Percentiles rank a stretch among this genome's conserved stretches.
Conservation (phyloP, 1,284 basidiomycete species). For the Ceratobasidium sp. region DNA sequence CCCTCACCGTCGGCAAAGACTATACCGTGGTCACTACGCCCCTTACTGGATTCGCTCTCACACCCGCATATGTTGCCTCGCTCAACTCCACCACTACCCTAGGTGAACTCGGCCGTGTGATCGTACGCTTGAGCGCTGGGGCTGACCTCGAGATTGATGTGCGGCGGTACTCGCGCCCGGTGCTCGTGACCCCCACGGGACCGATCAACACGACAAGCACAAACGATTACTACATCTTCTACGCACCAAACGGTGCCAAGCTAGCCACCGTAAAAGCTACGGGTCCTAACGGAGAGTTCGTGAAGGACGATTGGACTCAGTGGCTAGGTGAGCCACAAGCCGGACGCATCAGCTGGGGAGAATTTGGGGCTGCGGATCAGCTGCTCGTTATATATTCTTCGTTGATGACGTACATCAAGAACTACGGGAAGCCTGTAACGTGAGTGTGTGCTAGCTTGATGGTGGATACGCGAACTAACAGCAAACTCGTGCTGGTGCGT, state of each 20-base stretch:
- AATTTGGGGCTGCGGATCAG: conserved; percentile 4
- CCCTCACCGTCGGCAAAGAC: conserved; percentile 34
- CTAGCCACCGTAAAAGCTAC: conserved; percentile 41
- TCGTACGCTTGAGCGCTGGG: conserved; percentile 34
- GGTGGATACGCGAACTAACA: background rate
- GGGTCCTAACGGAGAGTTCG: conserved; percentile 31
- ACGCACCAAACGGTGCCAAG: conserved; percentile 40
- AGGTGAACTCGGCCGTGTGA: conserved; percentile 37
- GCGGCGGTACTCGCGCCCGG: conserved; percentile 34
- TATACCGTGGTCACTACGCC: conserved; percentile 35
- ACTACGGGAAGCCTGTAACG: conserved; percentile 32
- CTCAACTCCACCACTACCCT: conserved; percentile 29
- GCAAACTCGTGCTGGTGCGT: background rate
- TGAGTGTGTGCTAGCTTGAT: conserved; percentile 1
- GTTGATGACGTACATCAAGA: conserved; percentile 27
- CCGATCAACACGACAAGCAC: conserved; percentile 16
- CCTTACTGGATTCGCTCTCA: conserved; percentile 37
- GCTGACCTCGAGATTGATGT: conserved; percentile 44
- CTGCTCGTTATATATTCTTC: conserved; percentile 20
- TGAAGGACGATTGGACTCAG: conserved; percentile 43
- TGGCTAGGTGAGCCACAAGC: conserved; percentile 40
- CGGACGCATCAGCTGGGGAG: conserved; percentile 41
- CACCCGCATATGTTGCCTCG: conserved; percentile 25
- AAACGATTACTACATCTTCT: conserved; percentile 22
- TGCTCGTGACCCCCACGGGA: conserved; percentile 1